These are phyloP conservation scores for Aspergillus panamensis DNA, from an alignment of 495 filamentous ascomycete species.

Conservation along the genomic window DNA sequence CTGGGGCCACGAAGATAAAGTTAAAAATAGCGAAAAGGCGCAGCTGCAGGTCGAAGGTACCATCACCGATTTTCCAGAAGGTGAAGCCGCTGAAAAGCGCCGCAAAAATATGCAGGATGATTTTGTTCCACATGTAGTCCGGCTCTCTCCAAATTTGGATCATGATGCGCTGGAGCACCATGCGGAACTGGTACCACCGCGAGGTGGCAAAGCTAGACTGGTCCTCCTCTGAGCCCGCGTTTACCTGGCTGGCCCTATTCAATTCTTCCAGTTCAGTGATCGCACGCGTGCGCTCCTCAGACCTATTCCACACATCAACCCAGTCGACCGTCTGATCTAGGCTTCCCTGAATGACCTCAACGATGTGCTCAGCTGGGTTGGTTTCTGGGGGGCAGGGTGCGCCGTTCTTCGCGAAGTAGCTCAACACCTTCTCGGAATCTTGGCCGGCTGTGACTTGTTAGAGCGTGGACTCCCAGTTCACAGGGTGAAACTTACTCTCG, in stretches of 20 bases:
- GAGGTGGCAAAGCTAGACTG: constrained; percentile 47
- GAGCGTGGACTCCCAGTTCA: neutral
- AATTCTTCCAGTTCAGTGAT: constrained; percentile 61
- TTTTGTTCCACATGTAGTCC: constrained; percentile 49
- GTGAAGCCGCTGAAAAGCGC: constrained; percentile 45
- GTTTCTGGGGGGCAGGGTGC: constrained; percentile 46
- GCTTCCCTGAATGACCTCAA: constrained; percentile 46
- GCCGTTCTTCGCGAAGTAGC: constrained; percentile 52
- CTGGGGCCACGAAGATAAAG: constrained; percentile 67
- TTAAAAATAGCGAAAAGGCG: constrained; percentile 64
- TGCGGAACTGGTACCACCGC: constrained; percentile 46
- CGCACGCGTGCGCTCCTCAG: constrained; percentile 56
- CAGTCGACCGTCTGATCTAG: constrained; percentile 39
- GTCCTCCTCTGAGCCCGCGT: constrained; percentile 39
- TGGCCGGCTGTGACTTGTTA: constrained; percentile 54
- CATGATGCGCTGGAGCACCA: constrained; percentile 61
- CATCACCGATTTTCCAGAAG: constrained; percentile 45
- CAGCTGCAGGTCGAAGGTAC: constrained; percentile 36
- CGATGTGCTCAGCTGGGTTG: constrained; percentile 59
- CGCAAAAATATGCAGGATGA: constrained; percentile 39
- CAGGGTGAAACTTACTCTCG: constrained; percentile 40
- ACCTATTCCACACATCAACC: constrained; percentile 50
- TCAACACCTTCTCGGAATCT: constrained; percentile 53
- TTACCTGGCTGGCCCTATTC: constrained; percentile 42
- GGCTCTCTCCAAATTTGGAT: constrained; percentile 78